Conservation (phyloP, 331 rosid species). For the Telfairia occidentalis region DNA sequence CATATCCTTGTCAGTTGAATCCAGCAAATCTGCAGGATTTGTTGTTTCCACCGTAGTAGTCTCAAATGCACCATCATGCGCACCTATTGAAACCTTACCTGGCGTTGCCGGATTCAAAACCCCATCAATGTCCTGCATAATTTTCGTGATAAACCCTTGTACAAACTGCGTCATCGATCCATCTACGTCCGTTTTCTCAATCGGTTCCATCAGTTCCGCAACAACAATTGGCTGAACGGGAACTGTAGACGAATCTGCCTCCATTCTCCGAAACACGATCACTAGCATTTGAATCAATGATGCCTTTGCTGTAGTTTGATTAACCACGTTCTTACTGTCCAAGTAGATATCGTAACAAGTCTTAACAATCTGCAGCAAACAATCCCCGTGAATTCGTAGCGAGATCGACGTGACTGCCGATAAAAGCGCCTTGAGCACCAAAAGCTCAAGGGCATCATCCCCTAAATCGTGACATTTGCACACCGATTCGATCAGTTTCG, state of each 20-base stretch:
- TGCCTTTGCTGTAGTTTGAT: constrained; percentile 94
- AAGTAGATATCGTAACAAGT: constrained; percentile 87
- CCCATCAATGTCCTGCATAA: constrained; percentile 95
- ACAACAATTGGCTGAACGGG: constrained; percentile 94
- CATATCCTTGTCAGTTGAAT: constrained; percentile 97
- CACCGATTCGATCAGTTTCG: constrained; percentile 68
- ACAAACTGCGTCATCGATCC: constrained; percentile 73
- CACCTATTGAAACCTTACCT: constrained; percentile 44
- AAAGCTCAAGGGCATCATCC: constrained; percentile 74
- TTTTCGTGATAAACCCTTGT: constrained; percentile 90
- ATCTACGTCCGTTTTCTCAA: constrained; percentile 64
- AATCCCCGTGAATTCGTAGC: constrained; percentile 87
- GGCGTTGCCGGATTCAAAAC: constrained; percentile 71
- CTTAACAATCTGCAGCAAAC: constrained; percentile 79
- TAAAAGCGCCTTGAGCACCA: constrained; percentile 63
- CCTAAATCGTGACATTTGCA: constrained; percentile 86
- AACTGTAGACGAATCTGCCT: constrained; percentile 92
- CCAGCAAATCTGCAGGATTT: constrained; percentile 89
- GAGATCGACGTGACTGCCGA: constrained; percentile 92
- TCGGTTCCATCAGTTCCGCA: constrained; percentile 83
- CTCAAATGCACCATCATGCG: constrained; percentile 92
- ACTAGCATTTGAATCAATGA: constrained; percentile 93
- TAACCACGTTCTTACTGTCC: constrained; percentile 72
- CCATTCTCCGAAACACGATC: constrained; percentile 96
- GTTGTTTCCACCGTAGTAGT: constrained; percentile 90